Conservation (phyloP, 2,329 filamentous ascomycete genomes). For the Phaeomoniella chlamydospora region DNA sequence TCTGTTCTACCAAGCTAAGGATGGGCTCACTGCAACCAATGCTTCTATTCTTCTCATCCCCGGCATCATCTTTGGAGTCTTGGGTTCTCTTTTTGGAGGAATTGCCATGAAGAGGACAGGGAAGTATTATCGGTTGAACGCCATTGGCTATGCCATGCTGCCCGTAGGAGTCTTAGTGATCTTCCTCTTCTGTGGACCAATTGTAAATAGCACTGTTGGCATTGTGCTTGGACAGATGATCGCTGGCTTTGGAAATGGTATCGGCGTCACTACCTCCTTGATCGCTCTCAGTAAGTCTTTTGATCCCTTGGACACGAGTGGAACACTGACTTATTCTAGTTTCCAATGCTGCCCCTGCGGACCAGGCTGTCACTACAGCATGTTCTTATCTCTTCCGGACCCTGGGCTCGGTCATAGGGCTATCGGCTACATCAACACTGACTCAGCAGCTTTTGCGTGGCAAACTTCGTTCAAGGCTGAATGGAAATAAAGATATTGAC, state of each 20-base stretch:
- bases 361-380: conserved; percentile 62
- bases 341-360: conserved; percentile 50
- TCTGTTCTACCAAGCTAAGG: conserved; percentile 61
- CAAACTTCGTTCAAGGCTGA: conserved; percentile 38
- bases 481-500: conserved; percentile 42
- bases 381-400: conserved; percentile 72
- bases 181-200: conserved; percentile 40
- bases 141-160: conserved; percentile 39
- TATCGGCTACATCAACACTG: conserved; percentile 57
- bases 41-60: conserved; percentile 56
- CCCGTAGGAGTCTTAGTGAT: conserved; percentile 41
- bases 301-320: conserved; percentile 1
- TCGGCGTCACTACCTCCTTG: conserved; percentile 56
- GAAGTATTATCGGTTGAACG: conserved; percentile 55
- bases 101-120: conserved; percentile 56
- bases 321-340: conserved; percentile 25
- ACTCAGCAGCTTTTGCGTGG: conserved; percentile 54
- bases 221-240: conserved; percentile 44
- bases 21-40: conserved; percentile 46
- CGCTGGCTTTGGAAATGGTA: conserved; percentile 38
- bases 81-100: conserved; percentile 50
- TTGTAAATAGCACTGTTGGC: conserved; percentile 32
- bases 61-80: conserved; percentile 45
- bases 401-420: conserved; percentile 49
- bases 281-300: conserved; percentile 44